Evolutionary conservation across 1,284 basidiomycete genomes (phyloP), one percentile per base, ranked within the genome.

Genomic region (Sanghuangporus baumii): DNA sequence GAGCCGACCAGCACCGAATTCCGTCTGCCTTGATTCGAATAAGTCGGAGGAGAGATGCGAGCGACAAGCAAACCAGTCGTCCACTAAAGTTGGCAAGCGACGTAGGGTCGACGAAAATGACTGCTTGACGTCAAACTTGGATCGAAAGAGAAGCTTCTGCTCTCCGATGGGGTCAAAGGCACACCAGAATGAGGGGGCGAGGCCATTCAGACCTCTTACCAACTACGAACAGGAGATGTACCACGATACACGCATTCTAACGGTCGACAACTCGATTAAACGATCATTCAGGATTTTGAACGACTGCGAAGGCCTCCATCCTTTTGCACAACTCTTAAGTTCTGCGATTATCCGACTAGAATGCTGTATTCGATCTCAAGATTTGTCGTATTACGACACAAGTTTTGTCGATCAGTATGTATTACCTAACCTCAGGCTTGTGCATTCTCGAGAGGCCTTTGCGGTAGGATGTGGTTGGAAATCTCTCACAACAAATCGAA

Each of bases 401-500:
- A 20, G 7, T 3, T 38, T 59, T 41, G 51, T 48, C 20, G n/a
- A 52, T 20, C n/a, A 31, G 14, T 40, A 41, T 20, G 36, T 60
- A 6, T 12, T 41, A 26, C 36, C 58, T 2, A 52, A 60, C 14
- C 18, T n/a, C n/a, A n/a, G n/a, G n/a, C n/a, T 40, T 4, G 26
- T 60, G n/a, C 58, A 60, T 52, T 60, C 58, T n/a, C 23, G 31
- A 12, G 47, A 20, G 20, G 58, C 58, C 16, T 41, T 60, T 46
- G 20, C 48, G 14, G 3, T 52, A 14, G 58, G 48, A 41, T 60
- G 58, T 26, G 58, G 58, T 4, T 60, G 58, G 58, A 26, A 6
- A 11, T 18, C 8, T 18, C 31, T 8, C 16, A 1, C 50, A 26
- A 38, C 46, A 26, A 20, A 23, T 8, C 2, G 34, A 23, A 43